Base-by-base conservation (phyloP, 2,329 filamentous ascomycete species). In the Ophiocordyceps australis region DNA sequence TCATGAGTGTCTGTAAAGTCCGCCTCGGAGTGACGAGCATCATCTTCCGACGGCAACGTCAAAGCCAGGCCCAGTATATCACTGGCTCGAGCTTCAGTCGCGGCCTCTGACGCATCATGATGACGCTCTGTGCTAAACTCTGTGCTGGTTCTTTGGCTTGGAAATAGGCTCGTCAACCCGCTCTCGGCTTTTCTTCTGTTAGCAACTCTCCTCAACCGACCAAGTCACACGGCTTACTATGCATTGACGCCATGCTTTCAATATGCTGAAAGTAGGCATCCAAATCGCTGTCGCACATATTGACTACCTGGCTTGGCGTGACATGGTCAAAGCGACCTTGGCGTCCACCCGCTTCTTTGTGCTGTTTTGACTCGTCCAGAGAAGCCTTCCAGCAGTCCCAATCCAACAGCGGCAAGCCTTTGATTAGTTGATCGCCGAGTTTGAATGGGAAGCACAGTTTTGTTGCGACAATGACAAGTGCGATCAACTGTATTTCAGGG, bases 381-480 rank as follows among this genome's bases (percentile, higher is more conserved):
- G n/a, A n/a, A n/a, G n/a, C n/a, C n/a, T n/a, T n/a, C 86, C 86
- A 95, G 17, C 48, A 49, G 1, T 48, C 34, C 86, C 86, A 95
- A 41, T 86, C 56, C 28, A 94, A 38, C 16, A 18, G 26, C 22
- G 40, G 32, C 27, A 43, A 13, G 15, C 15, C 22, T 9, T 28
- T 25, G 14, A 39, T 26, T 12, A 55, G 57, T 19, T 42, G 47
- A 7, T 61, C 63, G 35, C 57, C 39, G 14, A 55, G 53, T 38
- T 81, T 70, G 23, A 93, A 69, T 0, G 86, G 81, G 38, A 81
- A 83, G 13, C 77, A 57, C 3, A 93, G 47, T 39, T 94, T 94
- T 4, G 76, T 71, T 4, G 77, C 70, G 10, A 92, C 60, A 3
- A 93, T 55, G 4, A 93, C 47, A 4, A 81, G 54, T 4, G 73